Evolutionary conservation across 345 rosid species (phyloP).

Genomic region (Dovyalis caffra): DNA sequence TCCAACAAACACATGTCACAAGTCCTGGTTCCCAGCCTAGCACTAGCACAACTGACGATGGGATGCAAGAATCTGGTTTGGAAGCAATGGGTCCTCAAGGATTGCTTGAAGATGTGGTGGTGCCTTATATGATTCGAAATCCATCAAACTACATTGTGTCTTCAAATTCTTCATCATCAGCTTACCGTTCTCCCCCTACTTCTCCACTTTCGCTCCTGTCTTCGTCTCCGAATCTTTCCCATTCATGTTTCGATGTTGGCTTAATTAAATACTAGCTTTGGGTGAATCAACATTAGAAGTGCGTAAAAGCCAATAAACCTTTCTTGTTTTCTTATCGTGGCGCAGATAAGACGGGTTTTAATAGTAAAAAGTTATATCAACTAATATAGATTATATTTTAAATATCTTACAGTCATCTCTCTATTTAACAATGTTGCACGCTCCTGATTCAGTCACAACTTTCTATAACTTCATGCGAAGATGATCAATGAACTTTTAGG

Average conservation of each 20-base stretch:
- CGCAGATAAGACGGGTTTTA: background rate
- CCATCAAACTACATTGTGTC: constrained; percentile 27
- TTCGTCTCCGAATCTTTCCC: constrained; percentile 36
- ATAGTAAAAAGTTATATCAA: background rate
- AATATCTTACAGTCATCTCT: no score
- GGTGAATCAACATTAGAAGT: background rate
- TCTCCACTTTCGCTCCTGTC: constrained; percentile 56
- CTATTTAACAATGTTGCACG: no score
- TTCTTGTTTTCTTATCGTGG: background rate
- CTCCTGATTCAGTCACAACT: no score
- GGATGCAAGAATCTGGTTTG: background rate
- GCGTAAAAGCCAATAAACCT: background rate
- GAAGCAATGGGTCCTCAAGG: constrained; percentile 39
- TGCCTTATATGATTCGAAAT: constrained; percentile 56
- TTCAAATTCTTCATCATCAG: constrained; percentile 40
- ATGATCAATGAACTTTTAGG: no score
- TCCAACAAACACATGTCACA: constrained; percentile 8
- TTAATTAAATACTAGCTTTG: background rate
- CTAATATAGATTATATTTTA: no score
- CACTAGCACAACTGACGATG: constrained; percentile 1
- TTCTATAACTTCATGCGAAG: no score
- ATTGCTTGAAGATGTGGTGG: constrained; percentile 70
- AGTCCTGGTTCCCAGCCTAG: background rate
- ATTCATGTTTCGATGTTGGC: constrained; percentile 27
- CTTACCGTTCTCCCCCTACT: constrained; percentile 41